Conservation (phyloP, 225 moss, liverwort and hornwort genomes). For the Polytrichum commune region DNA sequence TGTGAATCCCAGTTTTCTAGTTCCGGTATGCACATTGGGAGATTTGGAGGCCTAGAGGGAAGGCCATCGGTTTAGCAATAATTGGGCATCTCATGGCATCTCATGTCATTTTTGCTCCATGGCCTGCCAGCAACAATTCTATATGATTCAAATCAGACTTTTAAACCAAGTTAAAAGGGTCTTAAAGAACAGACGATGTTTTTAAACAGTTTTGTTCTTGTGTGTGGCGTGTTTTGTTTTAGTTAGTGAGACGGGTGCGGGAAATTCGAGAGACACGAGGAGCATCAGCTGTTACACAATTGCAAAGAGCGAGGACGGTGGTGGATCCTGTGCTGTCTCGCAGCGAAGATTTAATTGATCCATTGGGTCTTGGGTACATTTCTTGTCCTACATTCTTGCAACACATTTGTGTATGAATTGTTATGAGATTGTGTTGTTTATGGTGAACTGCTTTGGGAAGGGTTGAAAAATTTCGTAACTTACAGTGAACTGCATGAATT, state of each 20-base stretch:
- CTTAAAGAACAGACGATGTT: too few relatives aligned
- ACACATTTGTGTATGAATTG: not conserved
- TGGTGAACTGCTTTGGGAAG: not conserved
- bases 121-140: too few relatives aligned
- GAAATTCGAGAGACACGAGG: slow-evolving; percentile 93
- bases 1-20: too few relatives aligned
- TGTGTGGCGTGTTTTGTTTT: slow-evolving; percentile 6
- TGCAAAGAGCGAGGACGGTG: slow-evolving; percentile 39
- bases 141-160: too few relatives aligned
- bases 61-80: too few relatives aligned
- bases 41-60: too few relatives aligned
- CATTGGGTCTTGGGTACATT: slow-evolving; percentile 57
- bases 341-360: slow-evolving; percentile 49
- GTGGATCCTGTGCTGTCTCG: slow-evolving; percentile 44
- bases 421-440: not conserved
- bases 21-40: too few relatives aligned
- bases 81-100: too few relatives aligned
- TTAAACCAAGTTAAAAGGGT: too few relatives aligned
- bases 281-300: slow-evolving; percentile 40
- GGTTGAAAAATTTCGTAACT: not conserved
- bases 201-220: too few relatives aligned
- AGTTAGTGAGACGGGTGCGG: slow-evolving; percentile 88
- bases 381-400: not conserved
- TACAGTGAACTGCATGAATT: too few relatives aligned
- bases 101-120: too few relatives aligned